Evolutionary conservation across 1,284 basidiomycete species (phyloP).

Genomic region (Fomitopsis betulina): DNA sequence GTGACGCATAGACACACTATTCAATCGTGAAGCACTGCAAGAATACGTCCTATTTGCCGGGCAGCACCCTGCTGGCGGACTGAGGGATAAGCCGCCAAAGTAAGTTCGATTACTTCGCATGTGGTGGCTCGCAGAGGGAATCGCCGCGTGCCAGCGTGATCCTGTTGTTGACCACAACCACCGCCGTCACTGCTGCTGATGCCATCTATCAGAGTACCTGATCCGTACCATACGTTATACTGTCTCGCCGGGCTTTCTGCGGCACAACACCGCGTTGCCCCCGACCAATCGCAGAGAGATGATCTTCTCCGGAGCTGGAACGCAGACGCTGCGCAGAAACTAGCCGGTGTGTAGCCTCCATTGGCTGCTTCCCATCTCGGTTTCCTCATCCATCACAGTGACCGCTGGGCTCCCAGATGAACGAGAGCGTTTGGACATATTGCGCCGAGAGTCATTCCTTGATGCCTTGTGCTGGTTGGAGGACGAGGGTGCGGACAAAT

Average conservation of each 20-base stretch:
- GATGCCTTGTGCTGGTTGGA: constrained; percentile 73
- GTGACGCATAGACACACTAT: constrained; percentile 41
- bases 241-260: constrained; percentile 85
- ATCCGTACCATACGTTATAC: constrained; percentile 91
- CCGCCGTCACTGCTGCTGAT: background rate
- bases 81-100: constrained; percentile 96
- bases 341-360: constrained; percentile 25
- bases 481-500: constrained; percentile 57
- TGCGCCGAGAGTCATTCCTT: constrained; percentile 53
- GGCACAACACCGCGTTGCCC: constrained; percentile 75
- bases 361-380: background rate
- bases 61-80: constrained; percentile 80
- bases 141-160: background rate
- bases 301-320: constrained; percentile 44
- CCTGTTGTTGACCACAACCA: background rate
- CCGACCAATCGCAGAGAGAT: constrained; percentile 39
- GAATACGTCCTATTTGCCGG: constrained; percentile 86
- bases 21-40: constrained; percentile 72
- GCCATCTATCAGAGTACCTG: constrained; percentile 49
- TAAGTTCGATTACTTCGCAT: constrained; percentile 28
- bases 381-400: constrained; percentile 5
- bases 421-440: constrained; percentile 13
- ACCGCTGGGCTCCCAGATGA: constrained; percentile 11
- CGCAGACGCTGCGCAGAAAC: constrained; percentile 11
- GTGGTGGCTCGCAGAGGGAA: background rate